Evolutionary conservation across 2,329 filamentous ascomycete genomes (phyloP).

Genomic region (Eutypella sp.): DNA sequence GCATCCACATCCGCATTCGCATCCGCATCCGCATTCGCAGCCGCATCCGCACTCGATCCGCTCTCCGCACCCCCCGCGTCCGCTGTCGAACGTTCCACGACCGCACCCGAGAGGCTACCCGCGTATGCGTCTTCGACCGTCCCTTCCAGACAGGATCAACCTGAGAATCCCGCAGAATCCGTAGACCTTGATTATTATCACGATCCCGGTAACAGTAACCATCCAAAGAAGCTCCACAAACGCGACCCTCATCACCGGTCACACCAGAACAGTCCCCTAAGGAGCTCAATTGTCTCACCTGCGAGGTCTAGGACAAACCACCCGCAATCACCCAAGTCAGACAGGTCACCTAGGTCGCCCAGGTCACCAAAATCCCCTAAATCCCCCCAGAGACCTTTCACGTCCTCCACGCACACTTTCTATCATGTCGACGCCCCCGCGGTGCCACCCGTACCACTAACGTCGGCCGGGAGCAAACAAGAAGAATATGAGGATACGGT

Average conservation of each 20-base stretch:
- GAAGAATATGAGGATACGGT: constrained; percentile 20
- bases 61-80: constrained; percentile 6
- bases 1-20: constrained; percentile 7
- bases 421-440: constrained; percentile 3
- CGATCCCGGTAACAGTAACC: constrained; percentile 4
- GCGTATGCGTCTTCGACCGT: constrained; percentile 10
- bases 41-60: constrained; percentile 4
- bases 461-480: constrained; percentile 12
- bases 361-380: not conserved
- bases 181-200: constrained; percentile 8
- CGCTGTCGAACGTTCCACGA: constrained; percentile 1
- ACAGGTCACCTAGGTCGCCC: too few species aligned
- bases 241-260: constrained; percentile 14
- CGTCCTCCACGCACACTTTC: constrained; percentile 8
- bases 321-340: not conserved
- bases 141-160: constrained; percentile 8
- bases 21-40: constrained; percentile 6
- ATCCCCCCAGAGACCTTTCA: constrained; percentile 3
- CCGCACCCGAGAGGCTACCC: constrained; percentile 7
- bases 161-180: constrained; percentile 6
- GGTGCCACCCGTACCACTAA: constrained; percentile 10
- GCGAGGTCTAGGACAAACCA: not conserved
- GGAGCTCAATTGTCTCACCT: not conserved
- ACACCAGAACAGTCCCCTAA: not conserved
- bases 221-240: constrained; percentile 12